Percentiles rank a stretch among this genome's conserved stretches.
These are phyloP conservation scores for Penicillium silybi DNA, from an alignment of 495 filamentous ascomycete genomes.

Conservation along the genomic window DNA sequence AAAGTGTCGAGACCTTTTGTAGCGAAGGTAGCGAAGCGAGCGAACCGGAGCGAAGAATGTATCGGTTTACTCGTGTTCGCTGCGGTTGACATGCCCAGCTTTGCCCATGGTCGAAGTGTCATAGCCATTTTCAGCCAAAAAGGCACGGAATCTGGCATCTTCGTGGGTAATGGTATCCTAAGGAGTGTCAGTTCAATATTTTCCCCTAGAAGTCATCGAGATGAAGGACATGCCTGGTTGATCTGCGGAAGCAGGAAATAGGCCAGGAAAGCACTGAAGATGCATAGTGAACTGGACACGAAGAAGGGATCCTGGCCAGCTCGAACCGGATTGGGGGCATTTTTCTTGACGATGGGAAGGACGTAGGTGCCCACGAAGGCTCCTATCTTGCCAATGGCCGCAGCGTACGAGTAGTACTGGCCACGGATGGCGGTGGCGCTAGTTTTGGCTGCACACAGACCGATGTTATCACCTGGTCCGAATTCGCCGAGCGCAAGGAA, in stretches of 20 bases:
- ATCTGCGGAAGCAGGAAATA: slow-evolving; percentile 60
- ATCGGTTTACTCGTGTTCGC: slow-evolving; percentile 8
- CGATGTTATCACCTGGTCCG: slow-evolving; percentile 89
- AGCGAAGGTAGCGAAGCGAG: background rate
- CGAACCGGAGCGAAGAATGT: background rate
- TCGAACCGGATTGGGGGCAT: slow-evolving; percentile 55
- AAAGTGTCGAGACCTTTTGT: background rate
- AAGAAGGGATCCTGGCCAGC: slow-evolving; percentile 80
- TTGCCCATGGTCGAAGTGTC: slow-evolving; percentile 65
- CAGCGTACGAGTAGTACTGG: slow-evolving; percentile 88
- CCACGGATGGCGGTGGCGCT: slow-evolving; percentile 82
- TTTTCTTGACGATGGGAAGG: slow-evolving; percentile 65
- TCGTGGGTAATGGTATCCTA: slow-evolving; percentile 65
- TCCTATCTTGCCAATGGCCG: slow-evolving; percentile 80
- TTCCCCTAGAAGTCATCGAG: background rate
- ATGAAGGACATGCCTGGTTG: slow-evolving; percentile 47
- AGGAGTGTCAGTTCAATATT: background rate
- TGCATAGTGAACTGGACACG: slow-evolving; percentile 60
- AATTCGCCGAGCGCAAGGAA: slow-evolving; percentile 82
- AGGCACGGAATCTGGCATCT: slow-evolving; percentile 67
- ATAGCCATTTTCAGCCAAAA: slow-evolving; percentile 63
- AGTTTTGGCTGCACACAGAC: slow-evolving; percentile 80
- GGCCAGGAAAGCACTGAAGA: slow-evolving; percentile 59
- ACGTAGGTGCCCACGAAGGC: slow-evolving; percentile 88
- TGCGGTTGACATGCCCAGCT: slow-evolving; percentile 4